These are phyloP conservation scores for Triangularia setosa DNA, from an alignment of 2,329 filamentous ascomycete genomes.

Conservation along the genomic window DNA sequence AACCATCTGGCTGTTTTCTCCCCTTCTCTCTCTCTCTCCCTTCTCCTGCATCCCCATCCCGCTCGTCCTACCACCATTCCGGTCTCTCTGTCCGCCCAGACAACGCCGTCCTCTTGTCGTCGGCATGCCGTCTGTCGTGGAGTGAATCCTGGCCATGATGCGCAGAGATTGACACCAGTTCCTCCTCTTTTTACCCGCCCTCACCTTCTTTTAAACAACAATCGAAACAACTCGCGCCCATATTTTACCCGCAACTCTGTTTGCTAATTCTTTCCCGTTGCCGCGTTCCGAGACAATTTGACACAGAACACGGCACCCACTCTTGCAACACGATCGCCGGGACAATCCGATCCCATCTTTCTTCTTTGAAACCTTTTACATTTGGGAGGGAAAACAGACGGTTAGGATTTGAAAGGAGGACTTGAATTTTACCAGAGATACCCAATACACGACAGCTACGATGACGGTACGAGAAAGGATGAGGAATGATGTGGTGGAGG, in stretches of 20 bases:
- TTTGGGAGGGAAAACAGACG: conserved; percentile 11
- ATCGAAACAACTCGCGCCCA: not conserved
- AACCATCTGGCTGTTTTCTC: not conserved
- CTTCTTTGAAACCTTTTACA: not conserved
- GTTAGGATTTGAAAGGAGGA: not conserved
- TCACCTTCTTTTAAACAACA: conserved; percentile 10
- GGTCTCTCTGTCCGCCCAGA: not conserved
- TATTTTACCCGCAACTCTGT: conserved; percentile 5
- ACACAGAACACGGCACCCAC: not conserved
- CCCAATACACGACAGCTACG: not conserved
- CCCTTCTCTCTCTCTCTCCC: conserved; percentile 1
- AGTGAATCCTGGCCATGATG: not conserved
- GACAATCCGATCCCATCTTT: not conserved
- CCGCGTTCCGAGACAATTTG: not conserved
- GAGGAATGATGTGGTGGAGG: conserved; percentile 5
- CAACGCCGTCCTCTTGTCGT: not conserved
- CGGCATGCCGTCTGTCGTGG: not conserved
- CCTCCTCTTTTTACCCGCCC: not conserved
- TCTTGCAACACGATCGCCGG: not conserved
- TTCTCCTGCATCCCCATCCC: not conserved
- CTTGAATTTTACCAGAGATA: not conserved
- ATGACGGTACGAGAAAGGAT: not conserved
- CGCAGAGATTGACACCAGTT: conserved; percentile 6
- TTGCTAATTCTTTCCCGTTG: conserved; percentile 12
- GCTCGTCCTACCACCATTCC: not conserved